Conservation (phyloP, 2,329 filamentous ascomycete species). For the Fusarium ambrosium region DNA sequence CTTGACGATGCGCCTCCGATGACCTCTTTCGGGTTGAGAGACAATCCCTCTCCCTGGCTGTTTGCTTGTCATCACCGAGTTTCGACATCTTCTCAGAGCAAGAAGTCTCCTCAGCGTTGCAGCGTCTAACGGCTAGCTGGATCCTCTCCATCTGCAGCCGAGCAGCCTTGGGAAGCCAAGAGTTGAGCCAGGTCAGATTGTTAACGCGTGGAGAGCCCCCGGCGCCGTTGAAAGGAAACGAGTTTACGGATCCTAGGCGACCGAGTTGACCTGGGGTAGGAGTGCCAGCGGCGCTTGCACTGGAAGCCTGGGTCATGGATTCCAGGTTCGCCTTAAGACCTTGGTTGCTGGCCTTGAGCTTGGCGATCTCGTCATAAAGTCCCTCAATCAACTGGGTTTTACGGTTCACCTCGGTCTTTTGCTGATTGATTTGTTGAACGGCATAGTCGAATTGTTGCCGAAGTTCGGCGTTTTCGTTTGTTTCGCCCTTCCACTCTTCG, state of each 20-base stretch:
- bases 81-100: neutral
- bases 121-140: neutral
- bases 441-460: neutral
- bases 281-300: neutral
- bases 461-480: neutral
- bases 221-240: neutral
- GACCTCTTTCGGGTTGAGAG: neutral
- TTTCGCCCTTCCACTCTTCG: slow-evolving; percentile 4
- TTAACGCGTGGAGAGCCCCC: neutral
- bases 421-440: neutral
- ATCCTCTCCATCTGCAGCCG: neutral
- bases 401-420: neutral
- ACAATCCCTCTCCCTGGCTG: neutral
- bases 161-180: slow-evolving; percentile 6
- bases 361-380: neutral
- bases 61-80: neutral
- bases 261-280: neutral
- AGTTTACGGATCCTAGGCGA: neutral
- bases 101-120: neutral
- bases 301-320: neutral
- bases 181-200: neutral
- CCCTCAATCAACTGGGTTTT: neutral
- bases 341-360: neutral
- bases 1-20: neutral
- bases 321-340: neutral